These are phyloP conservation scores for Pseudomicrostroma phylloplanum DNA, from an alignment of 1,284 basidiomycete species.

Conservation along the genomic window DNA sequence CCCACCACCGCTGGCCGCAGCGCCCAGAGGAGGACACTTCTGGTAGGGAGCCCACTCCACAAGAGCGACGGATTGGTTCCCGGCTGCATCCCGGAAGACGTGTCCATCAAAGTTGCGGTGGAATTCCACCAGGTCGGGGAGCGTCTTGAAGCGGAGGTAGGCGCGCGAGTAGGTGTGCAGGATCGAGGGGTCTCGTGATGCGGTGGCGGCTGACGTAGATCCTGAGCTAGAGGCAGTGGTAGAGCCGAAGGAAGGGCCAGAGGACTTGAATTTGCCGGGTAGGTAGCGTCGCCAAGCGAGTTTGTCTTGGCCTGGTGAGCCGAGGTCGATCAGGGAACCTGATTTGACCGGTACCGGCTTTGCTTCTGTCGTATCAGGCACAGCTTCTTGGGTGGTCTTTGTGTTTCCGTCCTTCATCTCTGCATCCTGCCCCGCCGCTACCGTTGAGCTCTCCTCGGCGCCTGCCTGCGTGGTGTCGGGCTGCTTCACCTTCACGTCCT, in stretches of 20 bases:
- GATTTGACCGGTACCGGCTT: background rate
- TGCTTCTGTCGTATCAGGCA: background rate
- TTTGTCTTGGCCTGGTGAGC: background rate
- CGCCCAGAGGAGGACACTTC: constrained; percentile 63
- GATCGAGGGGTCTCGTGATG: constrained; percentile 19
- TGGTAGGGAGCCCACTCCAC: constrained; percentile 93
- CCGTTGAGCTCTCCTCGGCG: background rate
- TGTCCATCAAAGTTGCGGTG: constrained; percentile 84
- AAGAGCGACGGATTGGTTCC: constrained; percentile 75
- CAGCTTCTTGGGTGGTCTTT: background rate
- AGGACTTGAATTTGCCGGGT: constrained; percentile 30
- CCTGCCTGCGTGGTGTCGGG: background rate
- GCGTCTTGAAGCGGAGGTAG: constrained; percentile 79
- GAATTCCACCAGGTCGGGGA: constrained; percentile 67
- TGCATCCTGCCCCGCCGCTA: background rate
- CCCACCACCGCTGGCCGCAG: constrained; percentile 35
- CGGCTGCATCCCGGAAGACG: constrained; percentile 80
- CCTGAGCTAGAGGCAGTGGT: background rate
- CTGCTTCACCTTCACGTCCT: background rate
- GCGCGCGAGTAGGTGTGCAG: constrained; percentile 62
- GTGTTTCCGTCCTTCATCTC: background rate
- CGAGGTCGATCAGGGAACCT: constrained; percentile 13
- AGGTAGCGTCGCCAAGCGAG: constrained; percentile 35
- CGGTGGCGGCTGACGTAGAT: background rate
- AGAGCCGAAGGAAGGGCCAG: background rate